These are phyloP conservation scores for Penicillium corylophilum DNA, from an alignment of 2,329 filamentous ascomycete species.

Conservation along the genomic window DNA sequence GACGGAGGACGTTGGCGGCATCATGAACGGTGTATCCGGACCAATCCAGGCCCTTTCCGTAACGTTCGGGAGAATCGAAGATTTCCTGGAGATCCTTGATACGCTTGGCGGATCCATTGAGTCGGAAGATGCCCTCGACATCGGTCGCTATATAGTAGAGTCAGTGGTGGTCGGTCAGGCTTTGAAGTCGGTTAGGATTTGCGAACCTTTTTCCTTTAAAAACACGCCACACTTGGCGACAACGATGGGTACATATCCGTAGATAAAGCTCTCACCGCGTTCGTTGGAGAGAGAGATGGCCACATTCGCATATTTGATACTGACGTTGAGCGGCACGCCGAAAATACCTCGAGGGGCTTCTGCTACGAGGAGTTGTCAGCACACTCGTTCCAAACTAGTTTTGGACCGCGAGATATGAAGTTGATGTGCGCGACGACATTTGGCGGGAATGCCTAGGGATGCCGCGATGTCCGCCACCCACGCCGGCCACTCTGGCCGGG, in stretches of 20 bases:
- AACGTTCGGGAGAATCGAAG: constrained; percentile 92
- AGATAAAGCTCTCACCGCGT: constrained; percentile 92
- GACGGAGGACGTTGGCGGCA: constrained; percentile 90
- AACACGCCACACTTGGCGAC: constrained; percentile 98
- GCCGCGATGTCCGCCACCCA: neutral
- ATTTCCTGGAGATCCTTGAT: constrained; percentile 93
- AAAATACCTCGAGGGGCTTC: constrained; percentile 73
- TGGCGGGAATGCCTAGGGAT: neutral
- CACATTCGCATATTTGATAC: constrained; percentile 96
- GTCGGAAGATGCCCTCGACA: constrained; percentile 92
- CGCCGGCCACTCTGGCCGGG: neutral
- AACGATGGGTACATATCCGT: constrained; percentile 97
- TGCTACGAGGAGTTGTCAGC: constrained; percentile 15
- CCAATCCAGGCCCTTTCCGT: constrained; percentile 96
- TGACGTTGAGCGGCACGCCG: constrained; percentile 86
- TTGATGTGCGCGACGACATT: neutral
- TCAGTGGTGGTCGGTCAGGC: constrained; percentile 19
- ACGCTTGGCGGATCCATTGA: constrained; percentile 93
- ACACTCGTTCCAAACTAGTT: neutral
- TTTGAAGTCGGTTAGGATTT: constrained; percentile 24
- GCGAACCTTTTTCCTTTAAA: constrained; percentile 91
- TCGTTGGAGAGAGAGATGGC: constrained; percentile 95
- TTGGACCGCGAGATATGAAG: neutral
- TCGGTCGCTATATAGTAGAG: constrained; percentile 68
- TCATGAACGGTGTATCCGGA: constrained; percentile 97